phyloP scores from a whole-genome alignment of 208 protist species.

The Wallacemonas sp. region DNA sequence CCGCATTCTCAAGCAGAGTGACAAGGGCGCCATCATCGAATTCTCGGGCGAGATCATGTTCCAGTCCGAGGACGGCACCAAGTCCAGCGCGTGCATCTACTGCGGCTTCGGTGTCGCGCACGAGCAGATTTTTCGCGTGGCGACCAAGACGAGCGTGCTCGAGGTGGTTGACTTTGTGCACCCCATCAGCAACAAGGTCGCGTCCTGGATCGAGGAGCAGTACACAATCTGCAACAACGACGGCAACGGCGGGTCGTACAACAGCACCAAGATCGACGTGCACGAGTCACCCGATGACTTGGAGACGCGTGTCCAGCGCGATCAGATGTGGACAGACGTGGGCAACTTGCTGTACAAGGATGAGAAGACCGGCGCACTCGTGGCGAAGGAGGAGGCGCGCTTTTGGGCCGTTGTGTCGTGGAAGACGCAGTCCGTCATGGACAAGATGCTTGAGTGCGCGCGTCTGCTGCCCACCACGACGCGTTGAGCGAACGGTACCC shows the following conservation, averaged over 20 bases:
- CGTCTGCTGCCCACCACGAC: slow-evolving; percentile 17
- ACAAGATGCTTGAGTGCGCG: slow-evolving; percentile 61
- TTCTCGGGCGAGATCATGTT: slow-evolving; percentile 46
- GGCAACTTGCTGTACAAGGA: slow-evolving; percentile 19
- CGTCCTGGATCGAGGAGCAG: slow-evolving; percentile 14
- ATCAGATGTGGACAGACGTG: slow-evolving; percentile 53
- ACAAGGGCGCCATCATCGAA: slow-evolving; percentile 38
- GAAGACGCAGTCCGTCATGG: slow-evolving; percentile 67
- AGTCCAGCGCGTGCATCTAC: slow-evolving; percentile 28
- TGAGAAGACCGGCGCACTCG: slow-evolving; percentile 28
- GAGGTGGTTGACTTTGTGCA: slow-evolving; percentile 38
- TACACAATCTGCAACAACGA: slow-evolving; percentile 43
- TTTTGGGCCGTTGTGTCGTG: slow-evolving; percentile 45
- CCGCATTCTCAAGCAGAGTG: slow-evolving; percentile 36
- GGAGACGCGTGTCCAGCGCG: slow-evolving; percentile 27
- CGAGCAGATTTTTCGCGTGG: slow-evolving; percentile 29
- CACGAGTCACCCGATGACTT: slow-evolving; percentile 10
- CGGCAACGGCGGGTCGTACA: slow-evolving; percentile 21
- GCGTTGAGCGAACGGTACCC: too few species aligned
- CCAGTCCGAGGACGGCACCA: slow-evolving; percentile 18
- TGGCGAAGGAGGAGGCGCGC: slow-evolving; percentile 34
- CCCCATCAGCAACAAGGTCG: slow-evolving; percentile 22
- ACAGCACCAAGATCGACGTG: slow-evolving; percentile 19
- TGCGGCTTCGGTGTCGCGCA: slow-evolving; percentile 32
- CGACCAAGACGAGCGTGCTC: slow-evolving; percentile 39